These are phyloP conservation scores for Microdochium bolleyi DNA, from an alignment of 2,329 filamentous ascomycete species.

Conservation along the genomic window DNA sequence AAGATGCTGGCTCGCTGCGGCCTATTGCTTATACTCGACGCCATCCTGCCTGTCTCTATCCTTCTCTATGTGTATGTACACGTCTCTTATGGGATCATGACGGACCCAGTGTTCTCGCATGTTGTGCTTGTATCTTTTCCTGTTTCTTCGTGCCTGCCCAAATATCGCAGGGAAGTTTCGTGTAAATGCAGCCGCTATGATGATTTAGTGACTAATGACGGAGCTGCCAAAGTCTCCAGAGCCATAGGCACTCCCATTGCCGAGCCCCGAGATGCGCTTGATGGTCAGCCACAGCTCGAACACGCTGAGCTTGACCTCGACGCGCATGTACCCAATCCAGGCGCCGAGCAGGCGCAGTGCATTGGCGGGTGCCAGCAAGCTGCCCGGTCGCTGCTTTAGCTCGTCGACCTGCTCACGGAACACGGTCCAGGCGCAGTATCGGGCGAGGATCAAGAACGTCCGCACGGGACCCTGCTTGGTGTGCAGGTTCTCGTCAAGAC, in stretches of 20 bases:
- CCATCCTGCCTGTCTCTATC: too few species aligned
- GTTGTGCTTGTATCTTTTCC: too few species aligned
- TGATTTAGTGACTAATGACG: background rate
- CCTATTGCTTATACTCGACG: too few species aligned
- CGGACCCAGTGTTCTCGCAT: too few species aligned
- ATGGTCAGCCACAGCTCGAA: conserved; percentile 55
- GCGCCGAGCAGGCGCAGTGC: conserved; percentile 44
- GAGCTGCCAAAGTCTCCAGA: background rate
- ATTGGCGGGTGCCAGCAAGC: conserved; percentile 51
- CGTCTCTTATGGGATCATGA: too few species aligned
- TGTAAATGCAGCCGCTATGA: too few species aligned
- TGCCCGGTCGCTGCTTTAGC: conserved; percentile 38
- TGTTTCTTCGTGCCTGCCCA: too few species aligned
- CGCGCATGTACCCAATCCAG: conserved; percentile 49
- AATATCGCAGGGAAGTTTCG: too few species aligned
- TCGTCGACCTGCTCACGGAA: conserved; percentile 56
- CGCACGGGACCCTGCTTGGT: conserved; percentile 60
- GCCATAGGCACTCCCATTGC: background rate
- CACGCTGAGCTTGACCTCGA: conserved; percentile 53
- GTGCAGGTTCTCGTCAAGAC: conserved; percentile 83
- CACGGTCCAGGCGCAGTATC: conserved; percentile 61
- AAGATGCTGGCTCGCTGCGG: too few species aligned
- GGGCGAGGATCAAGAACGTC: conserved; percentile 59
- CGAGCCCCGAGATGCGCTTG: conserved; percentile 38
- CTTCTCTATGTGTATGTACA: too few species aligned